A percentile compares a stretch with the other conserved stretches of the same genome.
These are phyloP conservation scores for Colletotrichum cordylinicola DNA, from an alignment of 2,329 filamentous ascomycete genomes.

Conservation along the genomic window DNA sequence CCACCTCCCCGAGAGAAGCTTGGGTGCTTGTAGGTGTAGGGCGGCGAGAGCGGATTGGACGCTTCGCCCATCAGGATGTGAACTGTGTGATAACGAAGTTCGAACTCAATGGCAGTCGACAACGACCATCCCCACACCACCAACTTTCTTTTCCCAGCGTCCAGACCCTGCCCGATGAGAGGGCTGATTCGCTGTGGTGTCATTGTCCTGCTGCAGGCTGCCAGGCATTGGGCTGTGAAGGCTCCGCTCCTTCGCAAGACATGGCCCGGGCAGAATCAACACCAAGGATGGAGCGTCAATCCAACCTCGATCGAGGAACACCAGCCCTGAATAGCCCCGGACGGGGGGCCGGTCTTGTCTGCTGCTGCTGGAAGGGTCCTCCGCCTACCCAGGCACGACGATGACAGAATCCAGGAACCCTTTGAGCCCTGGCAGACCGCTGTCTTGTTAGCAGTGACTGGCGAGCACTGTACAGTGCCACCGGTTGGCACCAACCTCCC, in stretches of 20 bases:
- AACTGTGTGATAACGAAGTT: neutral
- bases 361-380: neutral
- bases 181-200: neutral
- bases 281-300: constrained; percentile 3
- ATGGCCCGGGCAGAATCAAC: neutral
- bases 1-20: neutral
- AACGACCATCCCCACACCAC: neutral
- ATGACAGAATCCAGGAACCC: neutral
- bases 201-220: neutral
- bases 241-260: neutral
- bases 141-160: neutral
- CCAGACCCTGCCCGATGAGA: neutral
- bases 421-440: neutral
- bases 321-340: neutral
- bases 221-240: neutral
- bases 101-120: constrained; percentile 4
- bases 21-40: constrained; percentile 8
- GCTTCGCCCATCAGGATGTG: neutral
- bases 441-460: neutral
- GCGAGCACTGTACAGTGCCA: neutral
- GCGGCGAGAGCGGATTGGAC: constrained; percentile 9
- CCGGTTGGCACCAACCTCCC: neutral
- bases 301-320: neutral
- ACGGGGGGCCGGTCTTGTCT: neutral
- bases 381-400: neutral